These are phyloP conservation scores for Candida succiphila DNA, from an alignment of 805 yeast species.

Conservation along the genomic window DNA sequence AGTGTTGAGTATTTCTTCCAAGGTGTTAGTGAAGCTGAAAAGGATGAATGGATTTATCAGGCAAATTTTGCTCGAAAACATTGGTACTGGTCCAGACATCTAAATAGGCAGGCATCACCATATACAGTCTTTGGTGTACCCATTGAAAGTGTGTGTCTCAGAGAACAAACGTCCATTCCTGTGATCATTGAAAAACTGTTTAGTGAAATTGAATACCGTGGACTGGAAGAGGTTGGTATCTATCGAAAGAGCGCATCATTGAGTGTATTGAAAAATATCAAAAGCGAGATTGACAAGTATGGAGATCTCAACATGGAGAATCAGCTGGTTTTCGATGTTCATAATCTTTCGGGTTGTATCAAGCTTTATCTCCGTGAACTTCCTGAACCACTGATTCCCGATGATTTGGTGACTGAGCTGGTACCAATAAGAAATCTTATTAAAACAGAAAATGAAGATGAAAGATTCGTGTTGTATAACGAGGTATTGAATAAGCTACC, in stretches of 20 bases:
- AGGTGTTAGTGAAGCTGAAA: constrained; percentile 48
- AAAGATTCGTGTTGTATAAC: constrained; percentile 17
- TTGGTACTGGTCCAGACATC: constrained; percentile 39
- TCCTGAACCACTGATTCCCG: constrained; percentile 75
- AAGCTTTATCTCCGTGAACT: constrained; percentile 76
- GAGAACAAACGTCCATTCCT: constrained; percentile 61
- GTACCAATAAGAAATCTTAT: constrained; percentile 22
- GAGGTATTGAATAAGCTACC: constrained; percentile 38
- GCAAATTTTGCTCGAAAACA: constrained; percentile 39
- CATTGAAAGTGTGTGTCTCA: constrained; percentile 57
- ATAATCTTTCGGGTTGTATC: constrained; percentile 81
- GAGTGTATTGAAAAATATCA: constrained; percentile 33
- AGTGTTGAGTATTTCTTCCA: constrained; percentile 50
- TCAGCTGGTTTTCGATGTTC: constrained; percentile 50
- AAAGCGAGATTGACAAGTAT: constrained; percentile 31
- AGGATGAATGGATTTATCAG: constrained; percentile 63
- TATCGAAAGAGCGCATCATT: constrained; percentile 61
- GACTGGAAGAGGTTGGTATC: constrained; percentile 83
- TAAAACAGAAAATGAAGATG: constrained; percentile 8
- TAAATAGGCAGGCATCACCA: constrained; percentile 12
- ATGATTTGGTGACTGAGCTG: constrained; percentile 52
- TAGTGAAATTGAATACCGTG: constrained; percentile 74
- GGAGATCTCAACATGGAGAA: constrained; percentile 38
- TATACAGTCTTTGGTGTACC: constrained; percentile 80
- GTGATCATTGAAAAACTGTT: constrained; percentile 54